Conservation (phyloP, 148 eudicot species). For the Silene uniflora region DNA sequence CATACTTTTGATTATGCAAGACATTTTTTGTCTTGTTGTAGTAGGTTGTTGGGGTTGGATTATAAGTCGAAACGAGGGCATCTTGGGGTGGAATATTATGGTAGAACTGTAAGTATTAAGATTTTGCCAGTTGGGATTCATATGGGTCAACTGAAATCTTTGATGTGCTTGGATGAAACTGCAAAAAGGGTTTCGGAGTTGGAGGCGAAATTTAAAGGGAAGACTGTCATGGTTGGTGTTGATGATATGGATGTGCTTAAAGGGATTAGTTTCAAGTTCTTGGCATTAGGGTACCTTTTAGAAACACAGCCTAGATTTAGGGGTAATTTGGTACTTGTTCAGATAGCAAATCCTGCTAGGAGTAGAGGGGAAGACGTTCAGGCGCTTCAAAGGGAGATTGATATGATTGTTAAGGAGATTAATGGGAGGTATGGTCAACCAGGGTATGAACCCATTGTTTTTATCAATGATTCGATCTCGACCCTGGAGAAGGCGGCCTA, state of each 20-base stretch:
- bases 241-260: constrained; percentile 90
- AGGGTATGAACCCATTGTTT: constrained; percentile 70
- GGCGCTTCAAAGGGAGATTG: constrained; percentile 49
- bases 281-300: constrained; percentile 58
- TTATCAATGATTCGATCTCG: constrained; percentile 51
- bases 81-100: constrained; percentile 76
- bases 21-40: constrained; percentile 78
- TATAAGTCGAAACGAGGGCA: constrained; percentile 73
- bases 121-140: constrained; percentile 80
- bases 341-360: constrained; percentile 69
- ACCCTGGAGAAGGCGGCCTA: constrained; percentile 64
- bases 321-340: constrained; percentile 69
- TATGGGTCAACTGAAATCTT: constrained; percentile 62
- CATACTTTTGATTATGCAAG: constrained; percentile 91
- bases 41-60: constrained; percentile 84
- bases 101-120: constrained; percentile 73
- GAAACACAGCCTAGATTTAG: constrained; percentile 39
- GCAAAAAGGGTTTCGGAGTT: constrained; percentile 39
- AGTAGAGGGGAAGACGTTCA: constrained; percentile 74
- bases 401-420: constrained; percentile 40
- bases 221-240: constrained; percentile 65
- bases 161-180: constrained; percentile 41
- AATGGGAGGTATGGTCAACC: constrained; percentile 47
- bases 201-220: constrained; percentile 47
- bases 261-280: constrained; percentile 74